Evolutionary conservation across 2,329 filamentous ascomycete species (phyloP).

Genomic region (Rugonectria rugulosa): DNA sequence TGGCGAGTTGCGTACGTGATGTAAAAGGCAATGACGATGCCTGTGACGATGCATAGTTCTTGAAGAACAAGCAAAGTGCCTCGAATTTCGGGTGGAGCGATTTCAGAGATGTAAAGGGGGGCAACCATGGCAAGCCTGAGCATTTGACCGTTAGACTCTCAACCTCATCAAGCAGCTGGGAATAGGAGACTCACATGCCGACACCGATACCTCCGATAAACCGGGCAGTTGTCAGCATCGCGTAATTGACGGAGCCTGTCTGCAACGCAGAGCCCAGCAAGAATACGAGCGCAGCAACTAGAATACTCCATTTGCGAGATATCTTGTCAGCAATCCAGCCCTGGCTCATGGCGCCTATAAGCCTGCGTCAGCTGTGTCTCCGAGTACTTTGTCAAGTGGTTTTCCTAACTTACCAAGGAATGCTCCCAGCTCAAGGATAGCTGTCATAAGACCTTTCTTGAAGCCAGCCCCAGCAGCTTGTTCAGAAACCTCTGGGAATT

Average conservation of each 20-base stretch:
- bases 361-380: no score
- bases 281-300: constrained; percentile 44
- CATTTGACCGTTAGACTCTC: no score
- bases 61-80: constrained; percentile 55
- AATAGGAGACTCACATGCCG: no score
- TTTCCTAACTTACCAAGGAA: no score
- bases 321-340: constrained; percentile 35
- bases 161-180: no score
- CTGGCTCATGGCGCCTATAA: constrained; percentile 21
- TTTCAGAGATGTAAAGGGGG: constrained; percentile 54
- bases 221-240: constrained; percentile 53
- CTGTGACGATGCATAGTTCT: constrained; percentile 43
- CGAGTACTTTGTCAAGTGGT: no score
- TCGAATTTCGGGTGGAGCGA: constrained; percentile 56
- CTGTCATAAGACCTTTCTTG: constrained; percentile 53
- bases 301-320: constrained; percentile 43
- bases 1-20: constrained; percentile 41
- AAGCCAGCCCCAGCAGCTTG: constrained; percentile 46
- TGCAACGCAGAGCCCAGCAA: constrained; percentile 54
- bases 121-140: constrained; percentile 49
- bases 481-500: constrained; percentile 41
- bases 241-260: constrained; percentile 48
- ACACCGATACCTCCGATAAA: constrained; percentile 54
- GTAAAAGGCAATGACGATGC: constrained; percentile 43
- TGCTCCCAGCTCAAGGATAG: constrained; percentile 53